phyloP scores from a whole-genome alignment of 2,329 filamentous ascomycete species.

The Phialemoniopsis sp. region DNA sequence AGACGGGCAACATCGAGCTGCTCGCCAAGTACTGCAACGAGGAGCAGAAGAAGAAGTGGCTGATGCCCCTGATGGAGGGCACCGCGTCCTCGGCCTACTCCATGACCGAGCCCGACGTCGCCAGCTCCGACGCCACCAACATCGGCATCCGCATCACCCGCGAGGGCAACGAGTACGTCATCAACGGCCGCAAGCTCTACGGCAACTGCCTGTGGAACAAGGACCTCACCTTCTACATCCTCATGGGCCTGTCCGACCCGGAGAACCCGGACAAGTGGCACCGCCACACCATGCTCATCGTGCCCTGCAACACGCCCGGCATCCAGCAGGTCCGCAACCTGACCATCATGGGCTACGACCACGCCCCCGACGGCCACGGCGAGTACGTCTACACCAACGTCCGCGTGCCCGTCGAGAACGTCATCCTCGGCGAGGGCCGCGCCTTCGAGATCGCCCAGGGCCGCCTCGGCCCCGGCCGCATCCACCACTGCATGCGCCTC shows the following conservation, averaged over 20 bases:
- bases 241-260: conserved; percentile 31
- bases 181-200: conserved; percentile 35
- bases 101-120: conserved; percentile 46
- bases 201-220: conserved; percentile 33
- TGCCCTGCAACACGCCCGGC: conserved; percentile 28
- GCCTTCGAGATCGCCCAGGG: conserved; percentile 37
- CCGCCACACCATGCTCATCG: conserved; percentile 31
- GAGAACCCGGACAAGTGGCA: conserved; percentile 30
- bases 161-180: conserved; percentile 28
- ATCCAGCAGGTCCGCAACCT: conserved; percentile 31
- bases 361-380: conserved; percentile 34
- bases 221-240: conserved; percentile 22
- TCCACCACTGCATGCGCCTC: conserved; percentile 35
- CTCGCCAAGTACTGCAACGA: conserved; percentile 46
- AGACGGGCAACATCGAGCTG: conserved; percentile 48
- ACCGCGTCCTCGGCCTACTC: conserved; percentile 43
- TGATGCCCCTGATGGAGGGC: conserved; percentile 42
- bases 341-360: conserved; percentile 35
- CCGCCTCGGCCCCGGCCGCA: conserved; percentile 31
- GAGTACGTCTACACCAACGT: conserved; percentile 35
- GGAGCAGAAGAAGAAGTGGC: conserved; percentile 44
- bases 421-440: conserved; percentile 32
- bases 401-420: conserved; percentile 30
- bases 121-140: conserved; percentile 44
- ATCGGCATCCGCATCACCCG: conserved; percentile 30